A percentile compares a stretch with the other conserved stretches of the same genome.
phyloP scores from a whole-genome alignment of 805 yeast genomes.

The Barnettozyma salicaria region DNA sequence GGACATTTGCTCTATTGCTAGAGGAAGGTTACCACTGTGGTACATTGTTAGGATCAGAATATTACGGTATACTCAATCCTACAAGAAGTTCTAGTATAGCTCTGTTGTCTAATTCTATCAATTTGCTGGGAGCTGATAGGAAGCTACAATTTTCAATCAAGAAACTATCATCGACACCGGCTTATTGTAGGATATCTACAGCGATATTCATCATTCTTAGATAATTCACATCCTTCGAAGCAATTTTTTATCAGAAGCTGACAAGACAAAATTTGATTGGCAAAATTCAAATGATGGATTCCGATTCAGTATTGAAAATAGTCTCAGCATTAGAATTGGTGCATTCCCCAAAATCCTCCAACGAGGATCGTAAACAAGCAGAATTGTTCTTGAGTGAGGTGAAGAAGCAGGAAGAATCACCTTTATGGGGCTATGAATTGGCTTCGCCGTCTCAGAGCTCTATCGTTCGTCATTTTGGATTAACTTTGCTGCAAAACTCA shows the following conservation, averaged over 20 bases:
- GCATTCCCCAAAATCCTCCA: conserved; percentile 59
- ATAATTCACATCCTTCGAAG: background rate
- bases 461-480: conserved; percentile 85
- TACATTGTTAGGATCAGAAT: too few relatives aligned
- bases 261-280: background rate
- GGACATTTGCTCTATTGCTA: too few relatives aligned
- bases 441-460: conserved; percentile 58
- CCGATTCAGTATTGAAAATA: conserved; percentile 65
- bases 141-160: too few relatives aligned
- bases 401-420: conserved; percentile 75
- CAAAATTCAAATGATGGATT: conserved; percentile 41
- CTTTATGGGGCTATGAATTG: conserved; percentile 86
- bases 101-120: too few relatives aligned
- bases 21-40: too few relatives aligned
- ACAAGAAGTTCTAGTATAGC: too few relatives aligned
- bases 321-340: conserved; percentile 71
- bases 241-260: background rate
- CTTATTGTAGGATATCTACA: too few relatives aligned
- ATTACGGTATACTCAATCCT: too few relatives aligned
- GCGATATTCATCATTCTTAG: too few relatives aligned
- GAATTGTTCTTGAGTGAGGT: conserved; percentile 68
- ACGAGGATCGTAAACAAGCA: conserved; percentile 50
- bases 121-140: too few relatives aligned
- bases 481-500: conserved; percentile 71
- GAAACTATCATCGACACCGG: too few relatives aligned